A percentile compares a stretch with the other conserved stretches of the same genome.
Conservation (phyloP, 2,329 filamentous ascomycete genomes). For the Neopestalotiopsis rosae region DNA sequence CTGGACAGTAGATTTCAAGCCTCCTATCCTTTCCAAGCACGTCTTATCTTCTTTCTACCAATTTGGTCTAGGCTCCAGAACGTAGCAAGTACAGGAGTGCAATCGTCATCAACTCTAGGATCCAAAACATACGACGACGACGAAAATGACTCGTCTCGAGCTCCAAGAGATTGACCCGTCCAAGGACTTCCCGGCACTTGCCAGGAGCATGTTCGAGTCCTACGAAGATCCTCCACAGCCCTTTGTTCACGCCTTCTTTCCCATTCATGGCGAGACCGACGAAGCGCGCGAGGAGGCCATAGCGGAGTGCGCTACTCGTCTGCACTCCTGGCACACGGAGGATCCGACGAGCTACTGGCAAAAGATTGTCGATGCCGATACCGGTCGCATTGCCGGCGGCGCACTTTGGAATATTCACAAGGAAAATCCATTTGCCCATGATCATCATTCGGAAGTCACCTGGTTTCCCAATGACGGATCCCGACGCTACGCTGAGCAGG, state of each 20-base stretch:
- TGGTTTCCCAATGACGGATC: slow-evolving; percentile 39
- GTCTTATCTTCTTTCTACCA: too few species aligned
- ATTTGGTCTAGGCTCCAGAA: too few species aligned
- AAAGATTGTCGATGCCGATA: slow-evolving; percentile 36
- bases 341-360: slow-evolving; percentile 36
- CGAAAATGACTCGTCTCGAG: slow-evolving; percentile 12
- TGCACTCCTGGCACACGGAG: slow-evolving; percentile 30
- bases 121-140: too few species aligned
- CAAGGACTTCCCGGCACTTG: slow-evolving; percentile 30
- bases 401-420: slow-evolving; percentile 36
- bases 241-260: slow-evolving; percentile 34
- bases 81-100: too few species aligned
- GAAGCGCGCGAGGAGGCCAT: slow-evolving; percentile 30
- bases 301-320: slow-evolving; percentile 25
- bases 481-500: slow-evolving; percentile 28
- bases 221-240: slow-evolving; percentile 32
- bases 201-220: slow-evolving; percentile 30
- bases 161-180: slow-evolving; percentile 24
- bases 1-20: too few species aligned
- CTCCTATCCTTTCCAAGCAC: too few species aligned
- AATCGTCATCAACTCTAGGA: too few species aligned
- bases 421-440: slow-evolving; percentile 32
- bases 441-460: slow-evolving; percentile 24
- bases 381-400: slow-evolving; percentile 32
- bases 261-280: slow-evolving; percentile 26